A percentile compares a stretch with the other conserved stretches of the same genome.
These are phyloP conservation scores for Fusarium phyllophilum DNA, from an alignment of 2,329 filamentous ascomycete genomes.

Conservation along the genomic window DNA sequence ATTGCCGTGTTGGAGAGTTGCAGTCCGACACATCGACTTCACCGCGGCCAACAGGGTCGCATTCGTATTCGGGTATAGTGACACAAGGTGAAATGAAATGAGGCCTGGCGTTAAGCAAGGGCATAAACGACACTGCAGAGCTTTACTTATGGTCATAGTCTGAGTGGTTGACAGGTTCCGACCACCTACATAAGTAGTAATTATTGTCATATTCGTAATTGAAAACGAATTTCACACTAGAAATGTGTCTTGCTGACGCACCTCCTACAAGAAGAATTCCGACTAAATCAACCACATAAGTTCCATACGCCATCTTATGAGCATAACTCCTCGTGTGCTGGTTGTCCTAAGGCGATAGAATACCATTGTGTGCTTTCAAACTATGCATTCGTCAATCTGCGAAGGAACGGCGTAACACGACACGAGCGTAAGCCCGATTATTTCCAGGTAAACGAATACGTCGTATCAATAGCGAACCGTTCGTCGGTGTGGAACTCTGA, in stretches of 20 bases:
- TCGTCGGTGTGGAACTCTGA: slow-evolving; percentile 16
- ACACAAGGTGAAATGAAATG: neutral
- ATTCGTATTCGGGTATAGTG: slow-evolving; percentile 23
- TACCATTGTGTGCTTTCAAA: neutral
- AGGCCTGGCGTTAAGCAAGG: slow-evolving; percentile 2
- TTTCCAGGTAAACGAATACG: slow-evolving; percentile 39
- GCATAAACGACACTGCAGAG: neutral
- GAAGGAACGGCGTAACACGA: neutral
- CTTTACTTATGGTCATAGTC: neutral
- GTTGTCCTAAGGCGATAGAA: neutral
- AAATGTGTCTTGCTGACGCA: neutral
- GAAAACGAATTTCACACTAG: neutral
- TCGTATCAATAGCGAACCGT: slow-evolving; percentile 27
- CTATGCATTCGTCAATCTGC: slow-evolving; percentile 10
- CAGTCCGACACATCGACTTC: neutral
- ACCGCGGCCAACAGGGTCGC: neutral
- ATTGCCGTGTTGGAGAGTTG: neutral
- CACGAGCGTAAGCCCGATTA: slow-evolving; percentile 5
- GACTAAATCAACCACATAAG: neutral
- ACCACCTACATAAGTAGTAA: neutral
- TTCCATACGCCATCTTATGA: neutral
- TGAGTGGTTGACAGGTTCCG: neutral
- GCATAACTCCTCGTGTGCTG: neutral
- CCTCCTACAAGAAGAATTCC: neutral
- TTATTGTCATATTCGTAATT: neutral